phyloP scores from a whole-genome alignment of 2,329 filamentous ascomycete genomes.

The Penicillium sp. region DNA sequence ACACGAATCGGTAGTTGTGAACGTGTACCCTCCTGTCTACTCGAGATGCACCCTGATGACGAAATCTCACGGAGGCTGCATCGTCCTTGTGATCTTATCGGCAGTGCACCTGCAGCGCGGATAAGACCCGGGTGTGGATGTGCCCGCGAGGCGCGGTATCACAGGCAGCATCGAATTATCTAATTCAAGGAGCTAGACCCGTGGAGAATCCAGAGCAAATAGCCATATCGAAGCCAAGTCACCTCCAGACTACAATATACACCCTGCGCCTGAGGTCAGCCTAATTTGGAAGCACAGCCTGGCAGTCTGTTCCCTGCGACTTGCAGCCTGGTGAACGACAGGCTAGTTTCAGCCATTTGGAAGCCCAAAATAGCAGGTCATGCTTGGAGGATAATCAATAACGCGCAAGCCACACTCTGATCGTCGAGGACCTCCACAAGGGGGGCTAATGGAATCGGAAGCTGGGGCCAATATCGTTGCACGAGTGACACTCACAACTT shows the following conservation, averaged over 20 bases:
- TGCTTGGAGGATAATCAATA: constrained; percentile 9
- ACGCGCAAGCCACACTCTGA: background rate
- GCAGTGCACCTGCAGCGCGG: constrained; percentile 1
- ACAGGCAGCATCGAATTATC: constrained; percentile 5
- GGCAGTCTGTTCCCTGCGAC: constrained; percentile 5
- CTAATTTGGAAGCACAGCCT: background rate
- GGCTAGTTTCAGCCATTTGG: constrained; percentile 14
- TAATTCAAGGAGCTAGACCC: background rate
- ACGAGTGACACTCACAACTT: background rate
- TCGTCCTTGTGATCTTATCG: background rate
- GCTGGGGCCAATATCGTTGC: background rate
- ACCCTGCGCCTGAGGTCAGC: background rate
- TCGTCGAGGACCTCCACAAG: constrained; percentile 5
- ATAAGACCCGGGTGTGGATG: background rate
- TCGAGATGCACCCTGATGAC: background rate
- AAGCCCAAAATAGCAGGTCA: background rate
- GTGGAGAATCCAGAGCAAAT: background rate
- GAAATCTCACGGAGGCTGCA: constrained; percentile 1
- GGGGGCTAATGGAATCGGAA: background rate
- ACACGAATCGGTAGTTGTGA: background rate
- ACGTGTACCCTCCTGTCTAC: background rate
- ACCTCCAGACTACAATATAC: background rate
- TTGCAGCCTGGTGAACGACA: constrained; percentile 19
- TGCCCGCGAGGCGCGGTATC: constrained; percentile 7
- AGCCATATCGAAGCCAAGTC: background rate